Evolutionary conservation across 768 basidiomycete species (phyloP).

Genomic region (Vararia minispora): DNA sequence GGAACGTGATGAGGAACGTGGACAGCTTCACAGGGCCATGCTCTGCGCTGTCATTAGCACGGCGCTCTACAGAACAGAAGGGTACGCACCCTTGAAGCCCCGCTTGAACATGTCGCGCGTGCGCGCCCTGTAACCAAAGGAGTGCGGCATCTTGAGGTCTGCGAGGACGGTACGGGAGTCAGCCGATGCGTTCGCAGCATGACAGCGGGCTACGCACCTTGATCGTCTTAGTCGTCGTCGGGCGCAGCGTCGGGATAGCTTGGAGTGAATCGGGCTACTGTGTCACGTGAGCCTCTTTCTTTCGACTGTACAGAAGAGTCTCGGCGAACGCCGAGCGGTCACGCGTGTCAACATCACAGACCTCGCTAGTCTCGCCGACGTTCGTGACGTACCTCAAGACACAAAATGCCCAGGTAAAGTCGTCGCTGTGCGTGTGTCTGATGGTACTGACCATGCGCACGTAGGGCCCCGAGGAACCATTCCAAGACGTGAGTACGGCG

Average conservation of each 20-base stretch:
- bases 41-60: constrained; percentile 33
- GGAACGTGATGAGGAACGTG: constrained; percentile 88
- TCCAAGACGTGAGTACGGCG: constrained; percentile 80
- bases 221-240: constrained; percentile 30
- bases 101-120: constrained; percentile 99
- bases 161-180: constrained; percentile 8
- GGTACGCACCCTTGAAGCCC: constrained; percentile 83
- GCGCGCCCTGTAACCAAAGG: constrained; percentile 99
- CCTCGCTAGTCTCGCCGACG: too few relatives aligned
- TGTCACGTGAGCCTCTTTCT: too few relatives aligned
- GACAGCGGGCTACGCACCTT: constrained; percentile 28
- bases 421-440: constrained; percentile 12
- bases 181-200: constrained; percentile 9
- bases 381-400: constrained; percentile 41
- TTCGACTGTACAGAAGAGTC: too few relatives aligned
- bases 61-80: constrained; percentile 1
- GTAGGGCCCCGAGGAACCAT: constrained; percentile 85
- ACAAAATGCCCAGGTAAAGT: constrained; percentile 80
- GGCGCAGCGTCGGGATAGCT: too few relatives aligned
- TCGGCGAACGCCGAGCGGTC: too few relatives aligned
- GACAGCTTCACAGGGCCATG: constrained; percentile 86
- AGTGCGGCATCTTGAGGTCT: constrained; percentile 95
- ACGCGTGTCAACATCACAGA: constrained; percentile 6
- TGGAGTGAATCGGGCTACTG: too few relatives aligned
- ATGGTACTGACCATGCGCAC: constrained; percentile 24